A percentile compares a stretch with the other conserved stretches of the same genome.
phyloP scores from a whole-genome alignment of 2,329 filamentous ascomycete species.

The Chrysoporthe austroafricana region DNA sequence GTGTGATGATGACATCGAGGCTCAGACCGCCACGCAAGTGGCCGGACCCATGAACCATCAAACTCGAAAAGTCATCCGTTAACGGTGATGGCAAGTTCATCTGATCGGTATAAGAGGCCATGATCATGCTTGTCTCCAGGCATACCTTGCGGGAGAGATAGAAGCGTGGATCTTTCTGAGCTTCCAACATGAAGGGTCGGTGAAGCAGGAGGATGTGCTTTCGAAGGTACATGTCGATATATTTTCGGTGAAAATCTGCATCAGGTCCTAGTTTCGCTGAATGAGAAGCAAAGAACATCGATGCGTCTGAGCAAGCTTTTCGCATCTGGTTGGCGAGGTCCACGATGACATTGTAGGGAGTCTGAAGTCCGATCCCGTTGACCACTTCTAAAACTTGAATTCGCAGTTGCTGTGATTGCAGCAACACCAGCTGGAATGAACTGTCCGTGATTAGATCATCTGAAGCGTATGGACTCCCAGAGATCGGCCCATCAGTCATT shows the following conservation, averaged over 20 bases:
- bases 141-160: slow-evolving; percentile 34
- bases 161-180: slow-evolving; percentile 32
- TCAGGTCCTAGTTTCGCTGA: neutral
- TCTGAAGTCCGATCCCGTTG: slow-evolving; percentile 27
- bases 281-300: slow-evolving; percentile 29
- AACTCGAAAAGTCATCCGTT: slow-evolving; percentile 8
- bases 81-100: slow-evolving; percentile 16
- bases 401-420: slow-evolving; percentile 32
- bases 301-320: slow-evolving; percentile 32
- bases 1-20: slow-evolving; percentile 19
- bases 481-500: slow-evolving; percentile 16
- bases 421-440: slow-evolving; percentile 32
- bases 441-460: slow-evolving; percentile 30
- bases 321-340: slow-evolving; percentile 29
- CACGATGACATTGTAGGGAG: slow-evolving; percentile 29
- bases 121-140: slow-evolving; percentile 34
- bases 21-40: slow-evolving; percentile 12
- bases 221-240: slow-evolving; percentile 35
- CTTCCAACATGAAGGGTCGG: slow-evolving; percentile 32
- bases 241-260: slow-evolving; percentile 33
- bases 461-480: neutral
- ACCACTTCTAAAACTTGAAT: slow-evolving; percentile 31
- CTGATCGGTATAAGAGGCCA: slow-evolving; percentile 31
- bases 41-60: slow-evolving; percentile 16
- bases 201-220: slow-evolving; percentile 34